Conservation (phyloP, 495 filamentous ascomycete species). For the Haplographium delicatum region DNA sequence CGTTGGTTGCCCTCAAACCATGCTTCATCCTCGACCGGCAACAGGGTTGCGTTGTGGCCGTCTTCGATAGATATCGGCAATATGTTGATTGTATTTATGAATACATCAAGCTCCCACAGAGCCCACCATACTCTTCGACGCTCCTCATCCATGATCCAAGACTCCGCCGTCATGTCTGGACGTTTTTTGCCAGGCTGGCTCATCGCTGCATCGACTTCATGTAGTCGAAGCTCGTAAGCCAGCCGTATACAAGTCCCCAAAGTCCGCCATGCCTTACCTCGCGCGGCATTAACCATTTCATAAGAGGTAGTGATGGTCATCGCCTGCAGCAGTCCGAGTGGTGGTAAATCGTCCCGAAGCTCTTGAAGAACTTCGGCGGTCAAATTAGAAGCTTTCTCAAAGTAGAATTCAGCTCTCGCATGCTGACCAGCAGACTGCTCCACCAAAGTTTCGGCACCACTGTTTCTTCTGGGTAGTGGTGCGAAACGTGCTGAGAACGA, state of each 20-base stretch:
- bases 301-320: no score
- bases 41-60: not conserved
- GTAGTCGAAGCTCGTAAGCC: constrained; percentile 29
- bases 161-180: not conserved
- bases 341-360: no score
- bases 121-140: constrained; percentile 16
- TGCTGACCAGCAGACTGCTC: no score
- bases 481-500: no score
- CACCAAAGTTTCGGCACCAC: no score
- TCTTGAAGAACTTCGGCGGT: no score
- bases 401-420: no score
- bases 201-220: constrained; percentile 28
- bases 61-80: not conserved
- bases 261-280: constrained; percentile 27
- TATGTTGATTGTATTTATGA: not conserved
- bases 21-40: constrained; percentile 15
- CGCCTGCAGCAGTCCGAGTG: no score
- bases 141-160: constrained; percentile 23
- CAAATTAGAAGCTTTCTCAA: no score
- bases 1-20: constrained; percentile 27
- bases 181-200: no score
- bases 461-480: no score
- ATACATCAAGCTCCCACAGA: constrained; percentile 1
- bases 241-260: constrained; percentile 28
- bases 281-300: no score